Base-by-base conservation (phyloP, 1,284 basidiomycete genomes). In the Ceratobasidium sp. region DNA sequence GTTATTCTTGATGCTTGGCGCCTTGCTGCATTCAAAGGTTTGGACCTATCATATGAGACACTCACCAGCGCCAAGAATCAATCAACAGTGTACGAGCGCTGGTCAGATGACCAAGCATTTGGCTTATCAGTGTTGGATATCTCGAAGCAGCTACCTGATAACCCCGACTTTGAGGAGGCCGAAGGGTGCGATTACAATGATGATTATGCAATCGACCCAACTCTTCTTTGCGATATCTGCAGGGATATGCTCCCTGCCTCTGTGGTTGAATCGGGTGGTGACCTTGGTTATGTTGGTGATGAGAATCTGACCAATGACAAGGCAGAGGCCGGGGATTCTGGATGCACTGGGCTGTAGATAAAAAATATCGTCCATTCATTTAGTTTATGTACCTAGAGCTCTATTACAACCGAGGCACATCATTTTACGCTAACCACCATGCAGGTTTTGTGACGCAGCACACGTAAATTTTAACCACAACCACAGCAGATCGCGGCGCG, bases 201-300 rank as follows among this genome's bases (percentile, higher is more conserved):
- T 44, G 37, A 64, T 64, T 40, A 40, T 44, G 61, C 61, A 43
- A 34, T 64, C 11, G 61, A 64, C 40, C 61, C 61, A 19, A 44
- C 17, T 22, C n/a, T 64, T 11, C 40, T 64, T 13, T 34, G 32
- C 40, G 61, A 64, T 22, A 46, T 64, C 43, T 19, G 61, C 8
- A 22, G 37, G 34, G 54, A 22, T 22, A 29, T 9, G 19, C 22
- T 64, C 32, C 61, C 61, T 8, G 17, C 17, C 8, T n/a, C 13
- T 44, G 5, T 22, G 9, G 37, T 40, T 5, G 61, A 64, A n/a
- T 22, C 32, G 2, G 32, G 44, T 17, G 61, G 61, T 13, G 40
- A 40, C 43, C 37, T 40, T 44, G 25, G 8, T 8, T 64, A 64
- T 43, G 19, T 25, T 43, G 61, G 61, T 13, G 61, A 64, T 43